These are phyloP conservation scores for Schizophyllum amplum DNA, from an alignment of 1,284 basidiomycete species.

Conservation along the genomic window DNA sequence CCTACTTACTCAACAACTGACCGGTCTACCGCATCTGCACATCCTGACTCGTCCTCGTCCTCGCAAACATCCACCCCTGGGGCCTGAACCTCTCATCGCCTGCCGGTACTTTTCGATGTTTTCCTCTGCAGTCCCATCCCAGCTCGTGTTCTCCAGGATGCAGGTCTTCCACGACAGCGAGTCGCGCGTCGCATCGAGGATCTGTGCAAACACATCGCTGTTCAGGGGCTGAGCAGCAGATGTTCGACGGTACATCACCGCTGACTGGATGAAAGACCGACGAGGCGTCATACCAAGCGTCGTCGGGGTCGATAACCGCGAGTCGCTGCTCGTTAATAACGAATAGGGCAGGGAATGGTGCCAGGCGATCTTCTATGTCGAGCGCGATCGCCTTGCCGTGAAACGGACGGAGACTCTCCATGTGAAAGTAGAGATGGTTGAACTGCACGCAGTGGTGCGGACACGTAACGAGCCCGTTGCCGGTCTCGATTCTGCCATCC, in stretches of 20 bases:
- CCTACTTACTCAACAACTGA: too few relatives aligned
- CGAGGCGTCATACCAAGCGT: too few relatives aligned
- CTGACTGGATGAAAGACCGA: too few relatives aligned
- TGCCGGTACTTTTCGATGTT: neutral
- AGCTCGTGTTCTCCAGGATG: conserved; percentile 11
- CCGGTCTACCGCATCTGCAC: too few relatives aligned
- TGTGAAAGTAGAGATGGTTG: conserved; percentile 4
- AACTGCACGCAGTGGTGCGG: conserved; percentile 7
- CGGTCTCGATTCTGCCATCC: neutral
- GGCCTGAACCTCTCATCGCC: too few relatives aligned
- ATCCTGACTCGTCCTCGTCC: too few relatives aligned
- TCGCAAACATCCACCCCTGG: too few relatives aligned
- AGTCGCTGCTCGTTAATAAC: conserved; percentile 24
- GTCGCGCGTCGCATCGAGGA: conserved; percentile 10
- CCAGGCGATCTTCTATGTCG: conserved; percentile 14
- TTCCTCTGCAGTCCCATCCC: conserved; percentile 7
- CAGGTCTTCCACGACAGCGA: conserved; percentile 12
- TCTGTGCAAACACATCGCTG: conserved; percentile 5
- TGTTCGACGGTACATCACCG: too few relatives aligned
- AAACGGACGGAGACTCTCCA: conserved; percentile 8
- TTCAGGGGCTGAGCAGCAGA: neutral
- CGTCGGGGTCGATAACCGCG: too few relatives aligned
- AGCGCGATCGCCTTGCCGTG: conserved; percentile 21
- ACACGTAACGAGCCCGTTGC: conserved; percentile 2
- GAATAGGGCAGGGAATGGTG: conserved; percentile 22